Base-by-base conservation (phyloP, 140 eudicot genomes). In the Stevia rebaudiana region DNA sequence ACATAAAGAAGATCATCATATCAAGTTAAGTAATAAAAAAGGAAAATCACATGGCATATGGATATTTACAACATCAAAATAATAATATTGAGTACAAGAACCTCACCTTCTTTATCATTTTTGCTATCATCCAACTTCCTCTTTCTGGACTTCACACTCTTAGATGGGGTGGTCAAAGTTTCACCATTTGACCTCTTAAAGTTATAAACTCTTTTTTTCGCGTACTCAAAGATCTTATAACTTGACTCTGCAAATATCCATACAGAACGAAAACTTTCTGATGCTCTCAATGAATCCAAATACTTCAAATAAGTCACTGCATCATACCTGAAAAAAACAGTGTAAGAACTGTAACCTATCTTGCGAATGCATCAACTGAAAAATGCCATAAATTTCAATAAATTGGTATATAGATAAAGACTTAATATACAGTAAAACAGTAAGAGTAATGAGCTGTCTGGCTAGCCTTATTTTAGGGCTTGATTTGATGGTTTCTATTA, bases 231-330 rank as follows among this genome's bases (percentile, higher is more conserved):
- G 40, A 92, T 85, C 87, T 92, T 85, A 73, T 79, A 84, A 72
- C 98, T 92, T 42, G 96, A 88, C 76, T 92, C 96, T 58, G 98
- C 96, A 81, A 92, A 92, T 59, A 92, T 85, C 98, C 98, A 92
- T 53, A 92, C 98, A 55, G 96, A 92, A 8, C 95, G 94, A 74
- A 92, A 92, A 74, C 95, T 92, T 86, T 92, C 98, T 50, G 98
- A 85, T 15, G 95, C 95, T 75, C 96, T 87, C 66, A 92, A 78
- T 0, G 98, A 88, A 75, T 92, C 98, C 75, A 88, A 76, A 74
- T 92, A 92, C 87, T 92, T 92, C 76, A 92, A 77, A 71, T 85
- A 92, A 65, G 98, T 92, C 72, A 88, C 96, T 11, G 96, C 96
- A 79, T 92, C 98, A 72, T 92, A 92, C 83, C 98, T 92, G 67